Evolutionary conservation across 31 red algal species (phyloP), one percentile per base, ranked within the genome.

Genomic region (Odonthalia washingtoniensis): DNA sequence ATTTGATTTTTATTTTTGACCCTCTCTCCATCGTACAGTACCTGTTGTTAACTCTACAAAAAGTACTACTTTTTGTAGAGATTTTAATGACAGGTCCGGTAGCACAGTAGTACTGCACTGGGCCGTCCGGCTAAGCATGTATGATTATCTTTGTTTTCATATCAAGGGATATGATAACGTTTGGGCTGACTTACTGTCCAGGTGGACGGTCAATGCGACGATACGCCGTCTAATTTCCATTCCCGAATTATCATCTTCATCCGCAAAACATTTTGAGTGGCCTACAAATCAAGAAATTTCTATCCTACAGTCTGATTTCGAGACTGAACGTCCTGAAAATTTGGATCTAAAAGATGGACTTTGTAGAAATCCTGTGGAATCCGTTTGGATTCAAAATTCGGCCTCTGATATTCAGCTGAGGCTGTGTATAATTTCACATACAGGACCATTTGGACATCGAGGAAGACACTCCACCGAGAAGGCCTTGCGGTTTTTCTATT

Each of bases 1-100:
- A 78, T 49, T 40, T 78, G 16, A 78, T 78, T n/a, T n/a, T n/a
- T n/a, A n/a, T n/a, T 31, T 72, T 72, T 28, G 68, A 72, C 27
- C 68, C 68, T 0, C 68, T 72, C 27, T 28, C 68, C 26, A 32
- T 72, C 0, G 68, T 17, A 17, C 68, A 24, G 17, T 24, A 72
- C 68, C 68, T 72, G 26, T 72, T 32, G 17, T 32, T 31, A 32
- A 0, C 68, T 28, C 17, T 32, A 31, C 68, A 31, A 16, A 24
- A 32, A n/a, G n/a, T n/a, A n/a, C n/a, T n/a, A n/a, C n/a, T n/a
- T n/a, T n/a, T n/a, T n/a, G n/a, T n/a, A n/a, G n/a, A n/a, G n/a
- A n/a, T n/a, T n/a, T n/a, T n/a, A n/a, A n/a, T n/a, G n/a, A n/a
- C n/a, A n/a, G n/a, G n/a, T n/a, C n/a, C n/a, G n/a, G n/a, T n/a